Evolutionary conservation across 257 asterid genomes (phyloP).

Genomic region (Solanum pimpinellifolium): DNA sequence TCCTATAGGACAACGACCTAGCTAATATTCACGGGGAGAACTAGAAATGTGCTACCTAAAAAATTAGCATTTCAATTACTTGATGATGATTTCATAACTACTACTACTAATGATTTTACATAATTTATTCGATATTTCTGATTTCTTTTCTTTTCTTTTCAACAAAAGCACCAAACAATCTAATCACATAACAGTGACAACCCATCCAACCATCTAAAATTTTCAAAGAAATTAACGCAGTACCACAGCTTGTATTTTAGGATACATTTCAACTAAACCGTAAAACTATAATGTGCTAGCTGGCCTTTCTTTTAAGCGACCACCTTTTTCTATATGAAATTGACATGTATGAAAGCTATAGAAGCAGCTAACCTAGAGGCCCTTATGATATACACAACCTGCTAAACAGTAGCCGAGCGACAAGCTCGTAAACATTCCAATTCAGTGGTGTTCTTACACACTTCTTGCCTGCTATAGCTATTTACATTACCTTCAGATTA

Average conservation of each 20-base stretch:
- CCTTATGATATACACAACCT: not conserved
- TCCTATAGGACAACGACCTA: not conserved
- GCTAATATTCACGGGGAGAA: not conserved
- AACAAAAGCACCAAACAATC: not conserved
- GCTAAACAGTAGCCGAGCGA: not conserved
- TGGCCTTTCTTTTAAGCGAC: not conserved
- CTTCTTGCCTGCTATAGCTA: not conserved
- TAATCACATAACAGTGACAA: not conserved
- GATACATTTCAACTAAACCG: not conserved
- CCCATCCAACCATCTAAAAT: not conserved
- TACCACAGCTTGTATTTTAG: not conserved
- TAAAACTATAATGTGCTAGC: not conserved
- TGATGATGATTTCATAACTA: not conserved
- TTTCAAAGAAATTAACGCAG: not conserved
- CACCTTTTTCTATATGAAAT: not conserved
- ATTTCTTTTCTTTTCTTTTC: not conserved
- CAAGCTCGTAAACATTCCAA: not conserved
- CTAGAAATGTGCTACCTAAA: not conserved
- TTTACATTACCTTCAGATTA: not conserved
- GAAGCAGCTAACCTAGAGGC: not conserved
- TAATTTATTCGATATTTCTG: not conserved
- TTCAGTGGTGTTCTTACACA: not conserved
- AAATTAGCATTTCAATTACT: not conserved
- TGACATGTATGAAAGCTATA: not conserved
- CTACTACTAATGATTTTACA: not conserved